Conservation (phyloP, 176 grass and related monocot genomes). For the Puccinellia tenuiflora region DNA sequence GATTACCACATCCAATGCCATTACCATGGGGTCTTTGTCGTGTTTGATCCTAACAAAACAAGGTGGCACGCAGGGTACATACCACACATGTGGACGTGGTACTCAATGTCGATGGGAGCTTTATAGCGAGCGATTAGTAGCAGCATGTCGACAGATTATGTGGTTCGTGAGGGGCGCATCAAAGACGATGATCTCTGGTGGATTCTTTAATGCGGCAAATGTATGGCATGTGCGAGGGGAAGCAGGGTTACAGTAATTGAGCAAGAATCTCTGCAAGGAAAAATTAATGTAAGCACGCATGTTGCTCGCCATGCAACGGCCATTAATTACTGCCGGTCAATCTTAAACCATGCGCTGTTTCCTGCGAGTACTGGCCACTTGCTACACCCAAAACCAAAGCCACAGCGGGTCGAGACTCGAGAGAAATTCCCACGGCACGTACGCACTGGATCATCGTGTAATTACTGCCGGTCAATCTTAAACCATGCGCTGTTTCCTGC, state of each 20-base stretch:
- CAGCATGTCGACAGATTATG: neutral
- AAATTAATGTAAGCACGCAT: neutral
- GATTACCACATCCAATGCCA: neutral
- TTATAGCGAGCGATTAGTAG: neutral
- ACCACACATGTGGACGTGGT: neutral
- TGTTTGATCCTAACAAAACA: slow-evolving; percentile 36
- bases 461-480: too few species aligned
- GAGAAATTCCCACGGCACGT: too few species aligned
- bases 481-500: too few species aligned
- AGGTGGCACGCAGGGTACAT: slow-evolving; percentile 13
- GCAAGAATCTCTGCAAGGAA: neutral
- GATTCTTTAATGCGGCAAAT: slow-evolving; percentile 12
- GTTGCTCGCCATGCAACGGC: neutral
- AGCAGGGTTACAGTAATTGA: neutral
- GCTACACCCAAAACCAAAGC: too few species aligned
- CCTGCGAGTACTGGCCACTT: too few species aligned
- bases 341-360: neutral
- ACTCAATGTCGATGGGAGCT: neutral
- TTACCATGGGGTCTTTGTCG: slow-evolving; percentile 38
- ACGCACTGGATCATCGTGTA: too few species aligned
- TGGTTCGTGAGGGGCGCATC: slow-evolving; percentile 5
- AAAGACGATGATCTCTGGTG: slow-evolving; percentile 27
- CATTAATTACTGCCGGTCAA: neutral
- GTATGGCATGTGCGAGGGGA: slow-evolving; percentile 31
- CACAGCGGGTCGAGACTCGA: neutral